Base-by-base conservation (phyloP, 192 early-diverging fungal genomes). In the Dimargaris cristalligena region DNA sequence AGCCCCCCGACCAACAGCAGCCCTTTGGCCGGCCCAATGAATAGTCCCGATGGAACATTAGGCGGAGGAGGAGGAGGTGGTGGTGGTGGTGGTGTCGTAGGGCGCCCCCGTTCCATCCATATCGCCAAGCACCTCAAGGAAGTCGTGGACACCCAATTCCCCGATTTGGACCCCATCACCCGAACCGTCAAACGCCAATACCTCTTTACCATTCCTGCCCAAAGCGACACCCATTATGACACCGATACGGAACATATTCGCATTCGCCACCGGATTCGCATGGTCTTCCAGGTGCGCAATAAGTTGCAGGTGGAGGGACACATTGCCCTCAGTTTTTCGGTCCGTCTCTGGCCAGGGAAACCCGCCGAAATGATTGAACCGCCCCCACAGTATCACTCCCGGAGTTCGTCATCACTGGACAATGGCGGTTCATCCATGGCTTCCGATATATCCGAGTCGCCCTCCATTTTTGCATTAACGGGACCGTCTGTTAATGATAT, bases 221-320 rank as follows among this genome's bases (percentile, higher is more conserved):
- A 34, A 16, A 28, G 29, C 2, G 38, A 41, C 16, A 14, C 29
- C 32, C 54, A 56, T 16, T 56, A 34, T 33, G 54, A 56, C 32
- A 32, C 34, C 16, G 34, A 56, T 16, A 56, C 54, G 2, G 54
- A 29, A 20, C 30, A 31, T n/a, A 29, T 56, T 9, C 31, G 32
- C 2, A 29, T 56, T 33, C 54, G 34, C 23, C 54, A 56, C 54
- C 54, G 54, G 9, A 33, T 56, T 23, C 54, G 54, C 18, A 56
- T 56, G 54, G 54, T 56, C 16, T 56, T 56, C 18, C 54, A 56
- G 34, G 34, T 33, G 1, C 54, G 54, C 31, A 56, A 34, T 20
- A 20, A 20, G 6, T 14, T 29, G 13, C 30, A 56, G 31, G 14
- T 56, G 11, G 31, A 56, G 34, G 54, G 54, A 1, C 54, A 56